Percentiles rank a stretch among this genome's conserved stretches.
Evolutionary conservation across 495 filamentous ascomycete species (phyloP).

Genomic region (Talaromyces thailandensis): DNA sequence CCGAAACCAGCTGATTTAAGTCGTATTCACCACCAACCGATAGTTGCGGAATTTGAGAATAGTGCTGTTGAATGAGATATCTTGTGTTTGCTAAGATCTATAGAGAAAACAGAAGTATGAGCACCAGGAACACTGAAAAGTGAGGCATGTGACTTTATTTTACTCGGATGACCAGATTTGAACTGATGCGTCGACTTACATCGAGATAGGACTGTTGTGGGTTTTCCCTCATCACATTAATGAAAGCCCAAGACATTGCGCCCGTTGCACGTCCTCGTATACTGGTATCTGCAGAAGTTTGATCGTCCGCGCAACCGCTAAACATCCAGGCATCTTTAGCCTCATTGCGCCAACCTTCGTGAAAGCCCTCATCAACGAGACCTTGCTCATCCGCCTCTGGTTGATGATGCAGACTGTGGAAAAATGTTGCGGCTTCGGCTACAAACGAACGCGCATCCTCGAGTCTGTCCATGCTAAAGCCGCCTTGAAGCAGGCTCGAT

Average conservation of each 20-base stretch:
- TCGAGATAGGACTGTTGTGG: constrained; percentile 43
- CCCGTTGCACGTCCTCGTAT: constrained; percentile 39
- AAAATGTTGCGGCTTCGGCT: constrained; percentile 46
- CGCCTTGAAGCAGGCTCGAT: constrained; percentile 39
- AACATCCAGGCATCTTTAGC: constrained; percentile 53
- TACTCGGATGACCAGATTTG: constrained; percentile 2
- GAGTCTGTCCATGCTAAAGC: constrained; percentile 38
- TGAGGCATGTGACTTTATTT: not conserved
- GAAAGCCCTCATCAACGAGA: constrained; percentile 40
- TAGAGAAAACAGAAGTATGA: not conserved
- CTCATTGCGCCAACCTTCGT: constrained; percentile 41
- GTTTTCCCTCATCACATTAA: constrained; percentile 40
- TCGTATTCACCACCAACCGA: constrained; percentile 37
- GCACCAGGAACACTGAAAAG: not conserved
- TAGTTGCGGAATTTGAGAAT: constrained; percentile 46
- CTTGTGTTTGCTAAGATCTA: constrained; percentile 42
- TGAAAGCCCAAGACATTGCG: constrained; percentile 53
- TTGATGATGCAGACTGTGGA: constrained; percentile 38
- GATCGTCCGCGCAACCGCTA: constrained; percentile 49
- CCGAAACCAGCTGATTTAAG: constrained; percentile 26
- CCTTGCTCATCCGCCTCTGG: constrained; percentile 35
- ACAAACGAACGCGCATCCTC: constrained; percentile 44
- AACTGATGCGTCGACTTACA: constrained; percentile 13
- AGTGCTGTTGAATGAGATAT: constrained; percentile 32
- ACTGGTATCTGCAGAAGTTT: constrained; percentile 50